Base-by-base conservation (phyloP, 2,329 filamentous ascomycete species). In the Xylaria sp. region DNA sequence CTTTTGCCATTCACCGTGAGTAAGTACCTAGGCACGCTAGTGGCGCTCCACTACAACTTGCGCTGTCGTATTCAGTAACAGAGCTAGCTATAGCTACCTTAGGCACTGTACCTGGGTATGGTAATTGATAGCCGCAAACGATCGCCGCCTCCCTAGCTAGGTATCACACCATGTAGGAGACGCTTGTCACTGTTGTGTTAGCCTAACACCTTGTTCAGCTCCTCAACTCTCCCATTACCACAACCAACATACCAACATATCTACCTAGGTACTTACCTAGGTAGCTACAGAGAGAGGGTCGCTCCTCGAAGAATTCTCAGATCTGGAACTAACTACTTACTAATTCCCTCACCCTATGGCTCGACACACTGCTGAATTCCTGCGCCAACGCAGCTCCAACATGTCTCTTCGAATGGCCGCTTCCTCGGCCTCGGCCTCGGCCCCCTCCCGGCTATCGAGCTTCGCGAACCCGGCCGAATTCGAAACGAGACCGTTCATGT, bases 381-480 rank as follows among this genome's bases (percentile, higher is more conserved):
- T 81, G 63, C 78, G 76, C 62, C 74, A 77, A 43, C 78, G 80
- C 62, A 74, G 71, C 63, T 82, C 80, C 62, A 75, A 77, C 62
- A 67, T 82, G 62, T 81, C 81, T 29, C 75, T 83, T 44, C 81
- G 80, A 67, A 75, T 78, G 54, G 72, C 75, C 31, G 73, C 76
- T 64, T 67, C 71, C 46, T 58, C 66, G 13, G 7, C 40, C 21
- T 41, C 54, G 13, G 63, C 53, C 40, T 63, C 64, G n/a, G 66
- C 52, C 31, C 62, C 69, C 43, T 62, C 68, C 31, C 68, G 59
- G 35, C 53, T 71, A 61, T 69, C 73, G 58, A 71, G 73, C 63
- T 71, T 71, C 61, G 64, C 68, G 25, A 71, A 75, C 59, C 67
- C 67, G 15, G 66, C 72, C 58, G 64, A 72, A 15, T 70, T 69